Conservation (phyloP, 345 rosid species). For the Limnanthes douglasii region DNA sequence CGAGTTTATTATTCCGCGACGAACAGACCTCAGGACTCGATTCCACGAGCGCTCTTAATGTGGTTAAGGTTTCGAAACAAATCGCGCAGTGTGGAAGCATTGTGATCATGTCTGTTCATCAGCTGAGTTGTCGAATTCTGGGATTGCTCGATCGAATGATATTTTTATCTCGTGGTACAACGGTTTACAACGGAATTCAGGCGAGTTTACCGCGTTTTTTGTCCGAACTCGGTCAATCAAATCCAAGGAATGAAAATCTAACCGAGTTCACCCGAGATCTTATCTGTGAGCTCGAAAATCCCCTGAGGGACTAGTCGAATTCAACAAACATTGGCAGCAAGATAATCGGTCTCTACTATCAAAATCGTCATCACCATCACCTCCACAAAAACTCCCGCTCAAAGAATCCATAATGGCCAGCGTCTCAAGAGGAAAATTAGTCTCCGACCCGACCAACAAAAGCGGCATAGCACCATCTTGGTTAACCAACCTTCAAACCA, state of each 20-base stretch:
- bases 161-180: slow-evolving; percentile 46
- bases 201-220: slow-evolving; percentile 30
- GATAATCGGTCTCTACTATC: slow-evolving; percentile 17
- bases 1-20: slow-evolving; percentile 52
- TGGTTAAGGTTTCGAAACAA: slow-evolving; percentile 49
- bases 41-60: slow-evolving; percentile 67
- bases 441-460: slow-evolving; percentile 33
- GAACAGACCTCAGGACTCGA: slow-evolving; percentile 80
- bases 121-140: slow-evolving; percentile 55
- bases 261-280: slow-evolving; percentile 55
- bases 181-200: slow-evolving; percentile 39
- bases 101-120: slow-evolving; percentile 63
- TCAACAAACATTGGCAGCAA: slow-evolving; percentile 37
- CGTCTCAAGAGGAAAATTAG: slow-evolving; percentile 76
- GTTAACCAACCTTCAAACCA: slow-evolving; percentile 63
- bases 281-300: slow-evolving; percentile 52
- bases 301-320: slow-evolving; percentile 33
- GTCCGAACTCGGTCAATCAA: slow-evolving; percentile 47
- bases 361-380: slow-evolving; percentile 15
- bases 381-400: slow-evolving; percentile 33
- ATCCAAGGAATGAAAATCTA: slow-evolving; percentile 46
- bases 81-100: slow-evolving; percentile 60
- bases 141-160: slow-evolving; percentile 40
- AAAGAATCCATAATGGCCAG: slow-evolving; percentile 92
- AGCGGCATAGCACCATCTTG: slow-evolving; percentile 19